Base-by-base conservation (phyloP, 306 rosid genomes). In the Cucurbita pepo region DNA sequence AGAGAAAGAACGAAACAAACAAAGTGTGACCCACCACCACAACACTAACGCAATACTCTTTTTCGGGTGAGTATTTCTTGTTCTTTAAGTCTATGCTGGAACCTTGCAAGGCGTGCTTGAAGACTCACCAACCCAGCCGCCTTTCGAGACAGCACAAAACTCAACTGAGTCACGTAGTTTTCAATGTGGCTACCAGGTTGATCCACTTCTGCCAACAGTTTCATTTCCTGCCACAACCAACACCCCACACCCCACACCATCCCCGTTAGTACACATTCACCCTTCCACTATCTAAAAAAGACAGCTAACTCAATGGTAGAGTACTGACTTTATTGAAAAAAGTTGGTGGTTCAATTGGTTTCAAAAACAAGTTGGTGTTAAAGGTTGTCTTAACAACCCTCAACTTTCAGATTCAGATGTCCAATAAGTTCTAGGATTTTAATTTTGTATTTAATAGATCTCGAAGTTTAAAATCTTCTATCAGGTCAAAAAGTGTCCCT, bases 111-210 rank as follows among this genome's bases (percentile, higher is more conserved):
- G 58, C 98, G 97, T 61, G 98, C 87, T 80, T 94, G 98, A 47
- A 94, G 97, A 77, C 95, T 84, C 40, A 89, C 97, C 21, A 94
- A 85, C 76, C 97, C 86, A 14, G 97, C 97, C 34, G 90, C 96
- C 86, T 94, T 94, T 64, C 98, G 97, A 16, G 98, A 90, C 59
- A 94, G 97, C 77, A 90, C 87, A 55, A 85, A 89, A 82, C 86
- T 86, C 87, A 94, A 81, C 82, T 94, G 97, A 38, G 89, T 81
- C 71, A 94, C 95, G 18, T 94, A 94, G 77, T 89, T 87, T 80
- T 94, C 98, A 7, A 94, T 90, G 22, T 74, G 90, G 82, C 97
- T 94, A 37, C 97, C 98, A 16, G 98, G 98, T 81, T 82, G 97
- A 77, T 90, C 98, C 85, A 94, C 98, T 80, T 91, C 97, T 58